Conservation (phyloP, 2,329 filamentous ascomycete genomes). For the Colletotrichum agaves region DNA sequence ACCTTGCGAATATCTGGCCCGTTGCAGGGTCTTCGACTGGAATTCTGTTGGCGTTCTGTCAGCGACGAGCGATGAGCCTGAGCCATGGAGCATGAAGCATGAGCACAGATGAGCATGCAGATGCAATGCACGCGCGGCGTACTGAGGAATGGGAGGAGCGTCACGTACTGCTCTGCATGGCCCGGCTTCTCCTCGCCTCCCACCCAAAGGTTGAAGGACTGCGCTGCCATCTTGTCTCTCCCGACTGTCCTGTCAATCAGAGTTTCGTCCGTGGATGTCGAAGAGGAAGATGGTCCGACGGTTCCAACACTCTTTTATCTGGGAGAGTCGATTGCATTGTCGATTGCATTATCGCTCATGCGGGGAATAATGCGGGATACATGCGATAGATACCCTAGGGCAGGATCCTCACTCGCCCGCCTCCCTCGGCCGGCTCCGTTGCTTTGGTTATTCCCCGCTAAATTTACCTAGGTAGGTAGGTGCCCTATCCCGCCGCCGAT, state of each 20-base stretch:
- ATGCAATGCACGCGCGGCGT: conserved; percentile 20
- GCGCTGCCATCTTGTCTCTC: conserved; percentile 36
- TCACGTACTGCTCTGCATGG: conserved; percentile 57
- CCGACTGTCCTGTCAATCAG: conserved; percentile 21
- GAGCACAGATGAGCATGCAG: conserved; percentile 35
- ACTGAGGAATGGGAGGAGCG: background rate
- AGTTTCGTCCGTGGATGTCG: conserved; percentile 22
- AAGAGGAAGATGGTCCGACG: background rate
- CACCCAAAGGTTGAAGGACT: conserved; percentile 41
- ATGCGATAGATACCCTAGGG: conserved; percentile 14
- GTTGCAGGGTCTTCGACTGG: conserved; percentile 64
- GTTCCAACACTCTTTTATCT: background rate
- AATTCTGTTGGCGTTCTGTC: conserved; percentile 52
- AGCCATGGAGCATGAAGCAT: conserved; percentile 16
- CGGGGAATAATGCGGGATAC: conserved; percentile 26
- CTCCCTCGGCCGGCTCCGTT: conserved; percentile 30
- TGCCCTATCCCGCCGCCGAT: conserved; percentile 14
- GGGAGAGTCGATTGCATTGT: background rate
- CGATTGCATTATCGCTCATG: conserved; percentile 8
- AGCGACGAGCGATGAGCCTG: conserved; percentile 10
- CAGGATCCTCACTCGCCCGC: background rate
- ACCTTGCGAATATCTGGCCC: conserved; percentile 62
- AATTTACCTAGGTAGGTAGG: conserved; percentile 11
- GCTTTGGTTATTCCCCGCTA: conserved; percentile 15
- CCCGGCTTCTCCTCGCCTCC: conserved; percentile 46